These are phyloP conservation scores for Fraxinus floribunda DNA, from an alignment of 305 asterid genomes.

Conservation along the genomic window DNA sequence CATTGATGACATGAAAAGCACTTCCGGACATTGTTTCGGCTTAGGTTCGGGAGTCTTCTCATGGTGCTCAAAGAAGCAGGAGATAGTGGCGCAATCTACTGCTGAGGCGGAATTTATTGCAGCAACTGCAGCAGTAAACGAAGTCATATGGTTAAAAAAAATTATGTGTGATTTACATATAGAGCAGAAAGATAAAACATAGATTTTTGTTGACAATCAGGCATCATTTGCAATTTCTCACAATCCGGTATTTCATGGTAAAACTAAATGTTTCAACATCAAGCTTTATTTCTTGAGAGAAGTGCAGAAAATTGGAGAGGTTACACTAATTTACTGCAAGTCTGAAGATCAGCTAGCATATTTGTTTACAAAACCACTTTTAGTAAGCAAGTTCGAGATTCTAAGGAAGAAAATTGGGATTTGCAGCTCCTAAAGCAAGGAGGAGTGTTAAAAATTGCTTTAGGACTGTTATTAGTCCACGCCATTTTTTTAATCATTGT, in stretches of 20 bases:
- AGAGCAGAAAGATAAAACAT: not conserved
- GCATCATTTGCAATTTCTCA: not conserved
- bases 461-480: too few relatives aligned
- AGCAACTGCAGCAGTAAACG: not conserved
- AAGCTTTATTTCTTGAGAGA: not conserved
- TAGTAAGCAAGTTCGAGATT: too few relatives aligned
- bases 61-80: slow-evolving; percentile 3
- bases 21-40: not conserved
- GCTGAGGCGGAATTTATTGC: not conserved
- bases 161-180: not conserved
- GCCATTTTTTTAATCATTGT: too few relatives aligned
- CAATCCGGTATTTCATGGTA: slow-evolving; percentile 2
- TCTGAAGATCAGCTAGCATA: too few relatives aligned
- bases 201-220: slow-evolving; percentile 1
- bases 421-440: too few relatives aligned
- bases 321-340: too few relatives aligned
- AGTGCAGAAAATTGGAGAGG: too few relatives aligned
- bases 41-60: not conserved
- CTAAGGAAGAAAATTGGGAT: too few relatives aligned
- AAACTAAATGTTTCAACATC: not conserved
- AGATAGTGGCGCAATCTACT: not conserved
- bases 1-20: slow-evolving; percentile 12
- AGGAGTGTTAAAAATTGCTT: too few relatives aligned
- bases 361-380: too few relatives aligned
- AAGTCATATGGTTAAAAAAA: not conserved